Evolutionary conservation across 2,329 filamentous ascomycete species (phyloP), one percentile per base, ranked within the genome.

Genomic region (Zasmidium cellare): DNA sequence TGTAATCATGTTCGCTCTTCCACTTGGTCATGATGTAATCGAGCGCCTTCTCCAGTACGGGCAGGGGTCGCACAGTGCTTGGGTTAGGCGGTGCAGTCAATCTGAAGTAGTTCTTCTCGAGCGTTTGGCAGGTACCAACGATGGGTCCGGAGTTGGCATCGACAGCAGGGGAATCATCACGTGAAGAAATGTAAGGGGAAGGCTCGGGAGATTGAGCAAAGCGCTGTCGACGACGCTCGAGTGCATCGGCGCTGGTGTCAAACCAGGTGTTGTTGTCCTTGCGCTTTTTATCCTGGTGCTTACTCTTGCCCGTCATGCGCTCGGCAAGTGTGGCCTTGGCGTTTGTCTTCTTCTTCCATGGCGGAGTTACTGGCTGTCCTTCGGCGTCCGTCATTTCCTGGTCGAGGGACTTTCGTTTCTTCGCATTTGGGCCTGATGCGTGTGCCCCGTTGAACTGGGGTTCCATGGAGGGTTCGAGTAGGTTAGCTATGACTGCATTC

Each of bases 91-190:
- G 88, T 28, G 92, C 87, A 18, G 93, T 99, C 73, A 99, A 83
- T 62, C 94, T 92, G 71, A 97, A 89, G 72, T 97, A 99, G 71
- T 86, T 88, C 82, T 99, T 99, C 77, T 97, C 93, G 67, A 97
- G 80, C 22, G 81, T 83, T 75, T 92, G 84, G 74, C 88, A 93
- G 47, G 89, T 91, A 65, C 94, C 94, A 59, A 97, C 84, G 31
- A 97, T 87, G 9, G 94, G 94, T 60, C 84, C 84, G 64, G 78
- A 74, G 58, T 76, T 72, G 57, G 75, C 72, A 65, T 76, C 73
- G 44, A 76, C 75, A 52, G 74, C 69, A 46, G 81, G 78, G 49
- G 81, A 79, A 59, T 80, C 80, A 65, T 78, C 77, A 67, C 71
- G 75, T 51, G 71, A 69, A 55, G 55, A 80, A 49, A 62, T 14